Evolutionary conservation across 257 asterid species (phyloP), one percentile per base, ranked within the genome.

Genomic region (Nicotiana tomentosiformis): DNA sequence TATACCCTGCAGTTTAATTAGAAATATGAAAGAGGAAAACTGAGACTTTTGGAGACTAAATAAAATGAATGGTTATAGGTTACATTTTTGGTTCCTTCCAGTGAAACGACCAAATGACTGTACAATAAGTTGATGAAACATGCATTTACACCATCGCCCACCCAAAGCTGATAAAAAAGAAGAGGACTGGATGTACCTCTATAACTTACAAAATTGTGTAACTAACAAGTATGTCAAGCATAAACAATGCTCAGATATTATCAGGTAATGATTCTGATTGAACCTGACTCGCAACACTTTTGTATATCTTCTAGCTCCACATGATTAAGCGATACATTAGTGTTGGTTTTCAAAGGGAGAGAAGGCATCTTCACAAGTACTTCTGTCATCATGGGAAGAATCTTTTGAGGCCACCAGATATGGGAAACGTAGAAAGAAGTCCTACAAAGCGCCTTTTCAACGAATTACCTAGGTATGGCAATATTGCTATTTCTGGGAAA

Each of bases 381-480:
- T 39, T 51, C 58, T 39, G 33, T 37, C 7, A 18, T 68, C 51
- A n/a, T 20, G 68, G 69, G 37, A 78, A 79, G 43, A 79, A 79
- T 29, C 70, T 37, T 79, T 61, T 61, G 58, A 79, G 43, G 39
- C 82, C 57, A 65, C 79, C 79, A 46, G 79, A 74, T 49, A 74
- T 12, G 2, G 82, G 82, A 49, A 79, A 46, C 5, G 57, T 26
- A 3, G 82, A 79, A 60, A 79, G 57, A 39, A 79, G 55, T 61
- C 74, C 82, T 9, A 61, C 10, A 79, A 79, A 37, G 20, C 72
- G 82, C 60, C 82, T 79, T 79, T 61, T 79, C 82, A 61, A 49
- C 14, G 62, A 79, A 79, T 61, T 37, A 29, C 82, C 70, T 37
- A 58, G 74, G 74, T 61, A 57, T 61, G 82, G 82, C 57, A 79